A percentile compares a stretch with the other conserved stretches of the same genome.
Evolutionary conservation across 306 rosid species (phyloP).

Genomic region (Begonia masoniana): DNA sequence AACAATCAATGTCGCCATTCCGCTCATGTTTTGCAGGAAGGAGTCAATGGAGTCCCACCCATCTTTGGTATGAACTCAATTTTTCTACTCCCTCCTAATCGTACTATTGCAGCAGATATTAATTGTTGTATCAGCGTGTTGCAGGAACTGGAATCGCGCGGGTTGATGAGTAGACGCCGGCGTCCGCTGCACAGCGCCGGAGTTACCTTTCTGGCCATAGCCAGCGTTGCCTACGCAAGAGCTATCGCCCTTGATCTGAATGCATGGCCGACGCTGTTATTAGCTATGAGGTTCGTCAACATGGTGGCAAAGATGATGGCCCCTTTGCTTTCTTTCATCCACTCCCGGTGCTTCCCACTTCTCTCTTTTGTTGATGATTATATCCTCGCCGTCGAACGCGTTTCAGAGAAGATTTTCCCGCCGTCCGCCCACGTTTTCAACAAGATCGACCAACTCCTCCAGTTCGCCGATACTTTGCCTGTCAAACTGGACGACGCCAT

Average conservation of each 20-base stretch:
- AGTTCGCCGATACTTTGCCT: conserved; percentile 22
- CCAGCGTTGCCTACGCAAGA: conserved; percentile 17
- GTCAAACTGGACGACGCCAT: conserved; percentile 28
- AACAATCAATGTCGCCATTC: no score
- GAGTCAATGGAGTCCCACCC: no score
- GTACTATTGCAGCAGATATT: no score
- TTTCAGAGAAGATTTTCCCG: conserved; percentile 38
- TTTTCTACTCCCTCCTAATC: no score
- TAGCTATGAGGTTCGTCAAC: conserved; percentile 19
- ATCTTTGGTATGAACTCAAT: no score
- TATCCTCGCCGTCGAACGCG: conserved; percentile 23
- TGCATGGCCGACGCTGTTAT: conserved; percentile 37
- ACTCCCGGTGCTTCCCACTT: conserved; percentile 25
- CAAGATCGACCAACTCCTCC: conserved; percentile 39
- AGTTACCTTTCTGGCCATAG: conserved; percentile 31
- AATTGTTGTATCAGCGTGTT: no score
- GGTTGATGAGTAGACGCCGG: conserved; percentile 25
- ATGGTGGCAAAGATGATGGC: conserved; percentile 12
- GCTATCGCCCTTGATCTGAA: conserved; percentile 19
- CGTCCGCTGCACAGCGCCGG: conserved; percentile 56
- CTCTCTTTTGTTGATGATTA: conserved; percentile 44
- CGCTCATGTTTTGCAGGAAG: no score
- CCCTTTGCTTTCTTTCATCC: conserved; percentile 28
- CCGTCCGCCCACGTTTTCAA: conserved; percentile 29
- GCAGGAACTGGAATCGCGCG: no score